A percentile compares a stretch with the other conserved stretches of the same genome.
These are phyloP conservation scores for Neurospora tetrasperma DNA, from an alignment of 495 filamentous ascomycete species.

Conservation along the genomic window DNA sequence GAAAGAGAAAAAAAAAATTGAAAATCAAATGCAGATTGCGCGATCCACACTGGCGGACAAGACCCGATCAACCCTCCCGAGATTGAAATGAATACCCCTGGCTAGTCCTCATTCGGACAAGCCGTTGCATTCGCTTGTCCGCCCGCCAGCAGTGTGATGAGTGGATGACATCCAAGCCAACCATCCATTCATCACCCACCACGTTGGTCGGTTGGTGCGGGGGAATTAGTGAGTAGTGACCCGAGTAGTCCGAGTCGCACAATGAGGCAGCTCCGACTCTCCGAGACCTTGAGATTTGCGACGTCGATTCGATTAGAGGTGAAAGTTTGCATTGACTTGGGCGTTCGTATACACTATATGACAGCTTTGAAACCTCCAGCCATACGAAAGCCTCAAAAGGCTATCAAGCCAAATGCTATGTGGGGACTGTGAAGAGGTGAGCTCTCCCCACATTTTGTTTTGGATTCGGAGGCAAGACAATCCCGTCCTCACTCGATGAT, in stretches of 20 bases:
- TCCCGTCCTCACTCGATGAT: too few relatives aligned
- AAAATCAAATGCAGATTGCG: background rate
- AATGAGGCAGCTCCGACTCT: background rate
- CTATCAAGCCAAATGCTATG: background rate
- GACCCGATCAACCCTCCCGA: background rate
- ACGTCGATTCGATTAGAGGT: background rate
- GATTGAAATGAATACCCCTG: background rate
- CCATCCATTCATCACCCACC: background rate
- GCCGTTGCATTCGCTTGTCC: background rate
- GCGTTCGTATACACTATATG: background rate
- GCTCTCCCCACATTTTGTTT: too few relatives aligned
- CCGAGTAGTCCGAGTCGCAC: background rate
- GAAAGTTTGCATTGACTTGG: background rate
- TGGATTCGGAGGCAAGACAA: too few relatives aligned
- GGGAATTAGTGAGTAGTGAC: background rate
- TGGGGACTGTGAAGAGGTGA: background rate
- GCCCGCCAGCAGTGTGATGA: background rate
- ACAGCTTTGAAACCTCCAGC: background rate
- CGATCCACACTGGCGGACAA: background rate
- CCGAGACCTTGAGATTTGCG: background rate
- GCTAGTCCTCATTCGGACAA: background rate
- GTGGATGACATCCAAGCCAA: background rate
- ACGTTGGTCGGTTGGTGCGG: background rate
- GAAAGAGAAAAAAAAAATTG: background rate
- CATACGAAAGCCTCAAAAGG: background rate